These are phyloP conservation scores for Hippophae tibetana DNA, from an alignment of 306 rosid species.

Conservation along the genomic window DNA sequence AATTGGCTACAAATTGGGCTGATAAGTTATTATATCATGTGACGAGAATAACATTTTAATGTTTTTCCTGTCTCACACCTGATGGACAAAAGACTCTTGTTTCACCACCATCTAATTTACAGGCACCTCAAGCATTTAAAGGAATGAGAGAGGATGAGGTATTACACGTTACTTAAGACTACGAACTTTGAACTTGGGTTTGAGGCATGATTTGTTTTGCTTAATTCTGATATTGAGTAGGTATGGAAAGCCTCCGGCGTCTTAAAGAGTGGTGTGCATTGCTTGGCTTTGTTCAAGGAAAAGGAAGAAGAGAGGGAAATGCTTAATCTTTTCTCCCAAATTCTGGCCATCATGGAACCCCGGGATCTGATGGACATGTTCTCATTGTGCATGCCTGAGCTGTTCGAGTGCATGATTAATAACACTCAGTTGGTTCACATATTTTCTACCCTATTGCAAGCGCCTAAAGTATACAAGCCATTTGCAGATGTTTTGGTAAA, in stretches of 20 bases:
- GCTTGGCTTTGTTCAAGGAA: slow-evolving; percentile 94
- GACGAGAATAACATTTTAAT: slow-evolving; percentile 37
- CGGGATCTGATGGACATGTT: slow-evolving; percentile 99
- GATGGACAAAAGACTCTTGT: slow-evolving; percentile 65
- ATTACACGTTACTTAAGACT: slow-evolving; percentile 15
- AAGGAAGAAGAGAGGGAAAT: slow-evolving; percentile 98
- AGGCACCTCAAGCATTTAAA: slow-evolving; percentile 67
- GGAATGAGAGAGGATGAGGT: slow-evolving; percentile 99
- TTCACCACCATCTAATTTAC: slow-evolving; percentile 64
- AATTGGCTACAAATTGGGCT: too few relatives aligned
- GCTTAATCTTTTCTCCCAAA: slow-evolving; percentile 89
- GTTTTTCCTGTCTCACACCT: slow-evolving; percentile 40
- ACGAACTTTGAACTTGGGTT: slow-evolving; percentile 16
- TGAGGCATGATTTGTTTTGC: slow-evolving; percentile 9
- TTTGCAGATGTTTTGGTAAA: slow-evolving; percentile 92
- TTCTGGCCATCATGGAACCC: slow-evolving; percentile 94
- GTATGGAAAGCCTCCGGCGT: slow-evolving; percentile 96
- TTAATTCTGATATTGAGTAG: slow-evolving; percentile 37
- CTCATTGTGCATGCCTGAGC: slow-evolving; percentile 97
- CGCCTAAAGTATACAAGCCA: slow-evolving; percentile 77
- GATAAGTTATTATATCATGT: slow-evolving; percentile 7
- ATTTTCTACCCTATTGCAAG: slow-evolving; percentile 79
- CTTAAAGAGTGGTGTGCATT: slow-evolving; percentile 90
- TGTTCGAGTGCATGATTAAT: slow-evolving; percentile 90
- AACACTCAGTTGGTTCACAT: slow-evolving; percentile 87